phyloP scores from a whole-genome alignment of 208 protist genomes.

The Wallacemonas sp. region DNA sequence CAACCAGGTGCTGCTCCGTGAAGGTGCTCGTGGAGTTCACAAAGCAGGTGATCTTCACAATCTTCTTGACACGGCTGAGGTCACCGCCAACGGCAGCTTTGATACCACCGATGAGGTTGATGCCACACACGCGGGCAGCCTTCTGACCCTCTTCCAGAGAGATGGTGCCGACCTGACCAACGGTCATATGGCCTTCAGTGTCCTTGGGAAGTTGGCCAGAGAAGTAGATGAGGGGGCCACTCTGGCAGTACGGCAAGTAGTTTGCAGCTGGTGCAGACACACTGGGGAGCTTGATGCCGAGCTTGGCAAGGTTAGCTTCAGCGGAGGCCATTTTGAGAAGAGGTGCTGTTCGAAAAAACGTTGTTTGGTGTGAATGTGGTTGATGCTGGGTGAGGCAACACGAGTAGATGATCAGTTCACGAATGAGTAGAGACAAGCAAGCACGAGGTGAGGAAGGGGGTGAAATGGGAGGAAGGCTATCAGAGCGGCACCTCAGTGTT shows the following conservation, averaged over 20 bases:
- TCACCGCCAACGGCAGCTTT: constrained; percentile 59
- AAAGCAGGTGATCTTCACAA: constrained; percentile 79
- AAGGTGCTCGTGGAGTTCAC: constrained; percentile 65
- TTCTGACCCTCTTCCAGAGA: constrained; percentile 58
- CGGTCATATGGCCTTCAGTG: constrained; percentile 34
- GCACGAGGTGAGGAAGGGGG: background rate
- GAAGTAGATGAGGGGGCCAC: constrained; percentile 47
- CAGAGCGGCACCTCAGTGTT: no score
- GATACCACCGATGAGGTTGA: constrained; percentile 59
- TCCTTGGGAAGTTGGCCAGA: constrained; percentile 80
- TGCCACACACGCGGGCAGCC: constrained; percentile 46
- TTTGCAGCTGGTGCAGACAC: constrained; percentile 61
- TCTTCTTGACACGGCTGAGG: constrained; percentile 63
- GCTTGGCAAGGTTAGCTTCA: constrained; percentile 50
- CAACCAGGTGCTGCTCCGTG: constrained; percentile 62
- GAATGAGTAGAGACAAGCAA: background rate
- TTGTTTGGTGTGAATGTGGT: background rate
- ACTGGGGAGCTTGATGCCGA: constrained; percentile 62
- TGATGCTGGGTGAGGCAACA: no score
- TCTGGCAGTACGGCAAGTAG: constrained; percentile 65
- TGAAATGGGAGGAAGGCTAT: background rate
- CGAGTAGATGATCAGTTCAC: no score
- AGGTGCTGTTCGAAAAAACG: background rate
- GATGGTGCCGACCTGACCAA: constrained; percentile 59
- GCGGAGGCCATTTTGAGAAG: constrained; percentile 27